Percentiles rank a stretch among this genome's conserved stretches.
These are phyloP conservation scores for Neoboletus brunneissimus DNA, from an alignment of 768 basidiomycete genomes.

Conservation along the genomic window DNA sequence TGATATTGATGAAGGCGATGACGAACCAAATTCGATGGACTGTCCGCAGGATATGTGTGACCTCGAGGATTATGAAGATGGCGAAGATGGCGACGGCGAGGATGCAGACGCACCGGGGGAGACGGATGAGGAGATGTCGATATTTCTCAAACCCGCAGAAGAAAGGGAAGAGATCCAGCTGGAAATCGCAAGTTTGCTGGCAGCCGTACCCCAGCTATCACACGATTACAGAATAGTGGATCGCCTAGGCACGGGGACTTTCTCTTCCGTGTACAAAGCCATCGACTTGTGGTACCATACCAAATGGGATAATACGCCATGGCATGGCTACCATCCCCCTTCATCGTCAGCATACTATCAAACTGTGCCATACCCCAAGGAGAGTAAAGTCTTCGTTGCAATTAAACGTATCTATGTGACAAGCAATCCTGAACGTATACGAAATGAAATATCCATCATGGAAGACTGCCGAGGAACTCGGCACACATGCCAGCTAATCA, in stretches of 20 bases:
- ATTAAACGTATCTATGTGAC: conserved; percentile 97
- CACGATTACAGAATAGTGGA: conserved; percentile 79
- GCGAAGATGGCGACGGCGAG: conserved; percentile 36
- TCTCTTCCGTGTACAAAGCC: conserved; percentile 99
- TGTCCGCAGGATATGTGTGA: conserved; percentile 39
- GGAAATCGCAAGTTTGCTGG: conserved; percentile 74
- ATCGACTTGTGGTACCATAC: conserved; percentile 72
- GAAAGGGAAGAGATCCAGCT: conserved; percentile 71
- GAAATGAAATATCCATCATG: conserved; percentile 90
- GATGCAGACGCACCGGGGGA: conserved; percentile 36
- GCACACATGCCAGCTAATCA: conserved; percentile 90
- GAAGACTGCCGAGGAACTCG: conserved; percentile 80
- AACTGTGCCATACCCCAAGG: conserved; percentile 39
- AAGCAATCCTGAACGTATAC: conserved; percentile 86
- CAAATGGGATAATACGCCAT: conserved; percentile 73
- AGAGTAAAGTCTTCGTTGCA: conserved; percentile 75
- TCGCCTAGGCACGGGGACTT: conserved; percentile 94
- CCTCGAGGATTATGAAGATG: conserved; percentile 34
- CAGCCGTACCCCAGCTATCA: conserved; percentile 61
- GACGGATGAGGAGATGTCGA: conserved; percentile 61
- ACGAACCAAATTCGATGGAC: conserved; percentile 34
- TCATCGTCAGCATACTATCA: conserved; percentile 68
- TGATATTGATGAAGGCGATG: conserved; percentile 49
- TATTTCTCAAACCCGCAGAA: conserved; percentile 54
- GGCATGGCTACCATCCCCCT: conserved; percentile 65